These are phyloP conservation scores for Komagataella pseudopastoris DNA, from an alignment of 805 yeast species.

Conservation along the genomic window DNA sequence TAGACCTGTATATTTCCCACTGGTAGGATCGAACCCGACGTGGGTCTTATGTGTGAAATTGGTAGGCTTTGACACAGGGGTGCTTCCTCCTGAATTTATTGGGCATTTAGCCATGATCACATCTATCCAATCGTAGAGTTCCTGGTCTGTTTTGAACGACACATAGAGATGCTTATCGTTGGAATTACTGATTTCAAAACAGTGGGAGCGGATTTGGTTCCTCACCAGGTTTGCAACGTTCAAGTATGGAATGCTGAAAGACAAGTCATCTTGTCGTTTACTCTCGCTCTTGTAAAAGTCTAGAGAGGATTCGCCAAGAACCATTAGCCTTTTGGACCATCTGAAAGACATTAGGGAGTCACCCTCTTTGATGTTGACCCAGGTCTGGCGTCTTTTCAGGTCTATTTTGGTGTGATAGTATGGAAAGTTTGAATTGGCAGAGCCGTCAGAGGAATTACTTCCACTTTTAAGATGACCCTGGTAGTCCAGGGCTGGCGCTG, in stretches of 20 bases:
- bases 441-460: constrained; percentile 16
- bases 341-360: constrained; percentile 82
- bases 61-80: constrained; percentile 71
- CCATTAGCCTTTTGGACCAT: constrained; percentile 85
- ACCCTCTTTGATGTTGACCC: constrained; percentile 78
- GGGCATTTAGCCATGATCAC: constrained; percentile 73
- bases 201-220: constrained; percentile 59
- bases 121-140: constrained; percentile 83
- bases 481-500: constrained; percentile 24
- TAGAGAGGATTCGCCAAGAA: constrained; percentile 60
- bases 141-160: constrained; percentile 65
- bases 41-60: constrained; percentile 91
- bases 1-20: constrained; percentile 41
- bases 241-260: constrained; percentile 39
- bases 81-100: constrained; percentile 18
- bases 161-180: constrained; percentile 51
- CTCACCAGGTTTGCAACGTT: constrained; percentile 53
- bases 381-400: constrained; percentile 43
- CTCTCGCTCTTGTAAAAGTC: constrained; percentile 63
- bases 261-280: constrained; percentile 24
- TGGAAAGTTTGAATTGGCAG: constrained; percentile 8
- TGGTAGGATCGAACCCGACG: constrained; percentile 74
- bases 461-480: constrained; percentile 19
- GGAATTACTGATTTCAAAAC: constrained; percentile 54
- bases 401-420: constrained; percentile 17